These are phyloP conservation scores for Tulasnella sp. DNA, from an alignment of 768 basidiomycete species.

Conservation along the genomic window DNA sequence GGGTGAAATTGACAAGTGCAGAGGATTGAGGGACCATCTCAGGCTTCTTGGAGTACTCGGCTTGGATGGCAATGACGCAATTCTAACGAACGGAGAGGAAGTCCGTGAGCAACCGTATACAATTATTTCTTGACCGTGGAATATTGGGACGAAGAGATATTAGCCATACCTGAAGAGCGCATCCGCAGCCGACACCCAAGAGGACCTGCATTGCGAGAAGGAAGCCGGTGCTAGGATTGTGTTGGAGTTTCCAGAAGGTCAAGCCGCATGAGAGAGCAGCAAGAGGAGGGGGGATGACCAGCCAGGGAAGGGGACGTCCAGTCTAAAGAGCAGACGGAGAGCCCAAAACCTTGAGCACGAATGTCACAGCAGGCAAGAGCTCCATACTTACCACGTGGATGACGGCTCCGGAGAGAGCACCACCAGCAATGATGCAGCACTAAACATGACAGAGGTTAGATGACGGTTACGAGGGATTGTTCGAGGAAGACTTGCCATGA, in stretches of 20 bases:
- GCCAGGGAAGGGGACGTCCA: conserved; percentile 44
- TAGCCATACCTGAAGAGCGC: conserved; percentile 40
- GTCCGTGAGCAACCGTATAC: background rate
- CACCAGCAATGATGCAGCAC: conserved; percentile 41
- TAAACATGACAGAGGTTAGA: background rate
- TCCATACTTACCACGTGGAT: conserved; percentile 36
- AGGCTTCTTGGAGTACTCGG: conserved; percentile 44
- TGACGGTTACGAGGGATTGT: background rate
- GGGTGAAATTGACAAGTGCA: conserved; percentile 44
- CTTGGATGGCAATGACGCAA: conserved; percentile 48
- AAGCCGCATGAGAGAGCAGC: conserved; percentile 45
- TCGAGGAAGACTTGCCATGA: conserved; percentile 38
- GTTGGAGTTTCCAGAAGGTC: conserved; percentile 38
- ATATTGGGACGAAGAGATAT: too few species aligned
- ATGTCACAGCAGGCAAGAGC: background rate
- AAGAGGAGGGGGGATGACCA: conserved; percentile 43
- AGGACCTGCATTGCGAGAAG: conserved; percentile 48
- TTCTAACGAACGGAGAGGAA: conserved; percentile 42
- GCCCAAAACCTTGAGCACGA: background rate
- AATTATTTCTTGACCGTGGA: background rate
- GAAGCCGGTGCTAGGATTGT: conserved; percentile 9
- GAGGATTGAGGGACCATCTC: conserved; percentile 46
- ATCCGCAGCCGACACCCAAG: conserved; percentile 47
- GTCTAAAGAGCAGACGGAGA: background rate
- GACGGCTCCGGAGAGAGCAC: conserved; percentile 44